Evolutionary conservation across 495 filamentous ascomycete genomes (phyloP).

Genomic region (Penicillium simplicissimum): DNA sequence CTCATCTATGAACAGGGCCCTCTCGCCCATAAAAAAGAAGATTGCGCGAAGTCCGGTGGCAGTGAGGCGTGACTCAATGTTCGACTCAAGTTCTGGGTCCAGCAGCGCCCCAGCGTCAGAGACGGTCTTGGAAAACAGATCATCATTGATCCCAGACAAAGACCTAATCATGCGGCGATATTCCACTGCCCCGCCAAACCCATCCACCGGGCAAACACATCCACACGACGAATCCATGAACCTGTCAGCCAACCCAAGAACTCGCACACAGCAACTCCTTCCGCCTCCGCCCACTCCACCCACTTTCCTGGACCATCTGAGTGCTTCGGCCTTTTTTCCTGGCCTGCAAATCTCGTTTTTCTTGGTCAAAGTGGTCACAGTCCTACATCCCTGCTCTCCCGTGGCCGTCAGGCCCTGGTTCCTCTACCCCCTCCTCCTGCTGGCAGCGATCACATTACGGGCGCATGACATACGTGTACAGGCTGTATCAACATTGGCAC

Average conservation of each 20-base stretch:
- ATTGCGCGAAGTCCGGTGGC: conserved; percentile 25
- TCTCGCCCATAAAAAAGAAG: conserved; percentile 35
- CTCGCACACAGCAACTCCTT: conserved; percentile 47
- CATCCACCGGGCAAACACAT: conserved; percentile 22
- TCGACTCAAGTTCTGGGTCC: conserved; percentile 28
- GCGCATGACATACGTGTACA: conserved; percentile 30
- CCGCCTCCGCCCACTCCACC: conserved; percentile 50
- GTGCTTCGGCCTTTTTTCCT: conserved; percentile 26
- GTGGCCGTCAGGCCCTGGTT: conserved; percentile 59
- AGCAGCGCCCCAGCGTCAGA: conserved; percentile 25
- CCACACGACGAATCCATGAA: conserved; percentile 27
- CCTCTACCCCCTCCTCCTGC: conserved; percentile 58
- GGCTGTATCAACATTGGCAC: conserved; percentile 26
- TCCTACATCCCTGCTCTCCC: conserved; percentile 61
- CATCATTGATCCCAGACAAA: conserved; percentile 34
- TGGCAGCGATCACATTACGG: conserved; percentile 57
- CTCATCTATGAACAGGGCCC: conserved; percentile 29
- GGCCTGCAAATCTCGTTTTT: conserved; percentile 49
- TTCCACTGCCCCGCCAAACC: conserved; percentile 25
- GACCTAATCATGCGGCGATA: conserved; percentile 43
- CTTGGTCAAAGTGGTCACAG: conserved; percentile 54
- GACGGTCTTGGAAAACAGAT: conserved; percentile 19
- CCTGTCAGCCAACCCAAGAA: conserved; percentile 25
- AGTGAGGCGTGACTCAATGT: conserved; percentile 36
- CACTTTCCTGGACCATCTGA: conserved; percentile 24